Percentiles rank a stretch among this genome's conserved stretches.
phyloP scores from a whole-genome alignment of 768 basidiomycete genomes.

The Amanita molliuscula region DNA sequence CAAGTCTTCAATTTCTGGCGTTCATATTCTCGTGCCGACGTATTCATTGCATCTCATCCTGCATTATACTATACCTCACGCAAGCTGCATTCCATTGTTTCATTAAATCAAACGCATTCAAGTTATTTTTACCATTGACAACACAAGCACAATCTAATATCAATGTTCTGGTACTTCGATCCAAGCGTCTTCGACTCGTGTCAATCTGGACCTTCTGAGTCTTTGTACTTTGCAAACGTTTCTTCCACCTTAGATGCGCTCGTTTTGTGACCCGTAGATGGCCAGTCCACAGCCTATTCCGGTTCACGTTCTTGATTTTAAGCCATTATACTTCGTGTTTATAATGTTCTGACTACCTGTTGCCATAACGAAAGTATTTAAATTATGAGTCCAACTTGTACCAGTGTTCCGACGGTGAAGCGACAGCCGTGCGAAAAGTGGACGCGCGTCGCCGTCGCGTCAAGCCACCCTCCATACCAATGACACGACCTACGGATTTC shows the following conservation, averaged over 20 bases:
- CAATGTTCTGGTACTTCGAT: background rate
- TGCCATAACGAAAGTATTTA: background rate
- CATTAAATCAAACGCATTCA: background rate
- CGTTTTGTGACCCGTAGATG: slow-evolving; percentile 2
- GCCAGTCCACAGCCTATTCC: background rate
- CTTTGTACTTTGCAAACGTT: background rate
- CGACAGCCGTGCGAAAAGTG: slow-evolving; percentile 23
- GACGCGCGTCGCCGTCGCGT: slow-evolving; percentile 40
- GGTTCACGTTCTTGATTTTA: background rate
- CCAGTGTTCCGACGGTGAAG: background rate
- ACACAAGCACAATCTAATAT: slow-evolving; percentile 3
- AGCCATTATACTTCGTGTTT: background rate
- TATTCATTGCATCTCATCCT: background rate
- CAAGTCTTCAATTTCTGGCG: background rate
- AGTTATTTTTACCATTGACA: background rate
- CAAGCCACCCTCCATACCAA: slow-evolving; percentile 16
- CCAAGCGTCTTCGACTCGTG: background rate
- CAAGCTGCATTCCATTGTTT: slow-evolving; percentile 5
- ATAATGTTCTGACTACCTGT: slow-evolving; percentile 6
- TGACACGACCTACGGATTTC: slow-evolving; percentile 52
- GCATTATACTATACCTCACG: slow-evolving; percentile 3
- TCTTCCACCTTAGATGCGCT: background rate
- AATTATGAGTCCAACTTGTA: background rate
- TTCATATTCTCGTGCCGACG: background rate
- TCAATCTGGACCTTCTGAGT: background rate